Conservation (phyloP, 1,139 yeast genomes). For the Nakaseomyces delphensis region DNA sequence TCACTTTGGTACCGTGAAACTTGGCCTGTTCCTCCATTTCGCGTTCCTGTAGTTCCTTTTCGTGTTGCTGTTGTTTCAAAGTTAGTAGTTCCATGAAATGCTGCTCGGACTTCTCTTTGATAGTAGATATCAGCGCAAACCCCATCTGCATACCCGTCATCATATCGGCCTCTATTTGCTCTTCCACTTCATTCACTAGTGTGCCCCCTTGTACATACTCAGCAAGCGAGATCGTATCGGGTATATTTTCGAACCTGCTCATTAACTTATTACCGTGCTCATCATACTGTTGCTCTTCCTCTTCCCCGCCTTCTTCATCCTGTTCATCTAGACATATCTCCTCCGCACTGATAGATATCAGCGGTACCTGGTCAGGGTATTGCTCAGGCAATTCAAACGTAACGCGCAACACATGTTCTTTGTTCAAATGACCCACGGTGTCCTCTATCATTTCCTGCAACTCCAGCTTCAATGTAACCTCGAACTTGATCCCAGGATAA, state of each 20-base stretch:
- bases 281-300: conserved; percentile 41
- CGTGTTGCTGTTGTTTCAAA: conserved; percentile 49
- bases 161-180: conserved; percentile 64
- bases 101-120: conserved; percentile 74
- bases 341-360: conserved; percentile 17
- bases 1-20: conserved; percentile 69
- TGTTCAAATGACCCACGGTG: conserved; percentile 35
- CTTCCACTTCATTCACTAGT: conserved; percentile 38
- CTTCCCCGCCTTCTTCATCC: conserved; percentile 33
- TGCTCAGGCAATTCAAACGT: conserved; percentile 25
- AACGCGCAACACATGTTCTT: conserved; percentile 20
- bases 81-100: conserved; percentile 50
- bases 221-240: conserved; percentile 49
- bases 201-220: conserved; percentile 36
- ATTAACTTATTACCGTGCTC: conserved; percentile 35
- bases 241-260: conserved; percentile 41
- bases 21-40: conserved; percentile 70
- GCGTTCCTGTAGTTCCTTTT: conserved; percentile 46
- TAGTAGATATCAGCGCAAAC: conserved; percentile 63
- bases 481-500: conserved; percentile 29
- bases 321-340: conserved; percentile 29
- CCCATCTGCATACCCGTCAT: conserved; percentile 73
- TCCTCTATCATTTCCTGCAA: conserved; percentile 38
- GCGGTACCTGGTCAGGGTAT: conserved; percentile 30
- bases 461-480: conserved; percentile 31